Evolutionary conservation across 306 rosid species (phyloP).

Genomic region (Corylus americana): DNA sequence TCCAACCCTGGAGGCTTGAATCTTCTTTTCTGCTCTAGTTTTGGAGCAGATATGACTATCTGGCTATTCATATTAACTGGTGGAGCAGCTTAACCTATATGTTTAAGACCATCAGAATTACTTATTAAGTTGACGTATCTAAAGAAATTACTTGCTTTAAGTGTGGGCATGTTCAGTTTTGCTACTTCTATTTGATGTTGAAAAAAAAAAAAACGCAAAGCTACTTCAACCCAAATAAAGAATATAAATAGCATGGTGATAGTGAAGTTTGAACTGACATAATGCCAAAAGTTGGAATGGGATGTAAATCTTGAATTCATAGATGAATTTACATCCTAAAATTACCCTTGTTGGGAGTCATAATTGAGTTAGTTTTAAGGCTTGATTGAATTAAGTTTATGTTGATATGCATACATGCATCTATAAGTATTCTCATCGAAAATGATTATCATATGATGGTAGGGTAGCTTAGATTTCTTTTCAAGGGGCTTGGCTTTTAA

Average conservation of each 20-base stretch:
- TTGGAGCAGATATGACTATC: background rate
- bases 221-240: background rate
- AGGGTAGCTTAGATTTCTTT: background rate
- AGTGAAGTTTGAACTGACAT: background rate
- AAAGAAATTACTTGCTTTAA: background rate
- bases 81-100: background rate
- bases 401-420: background rate
- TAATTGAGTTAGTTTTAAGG: background rate
- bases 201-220: background rate
- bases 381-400: background rate
- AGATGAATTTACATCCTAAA: background rate
- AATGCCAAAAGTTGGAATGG: background rate
- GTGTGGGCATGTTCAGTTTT: background rate
- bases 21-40: background rate
- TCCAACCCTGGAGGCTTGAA: background rate
- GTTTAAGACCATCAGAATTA: background rate
- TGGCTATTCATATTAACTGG: background rate
- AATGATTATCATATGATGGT: background rate
- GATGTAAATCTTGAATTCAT: background rate
- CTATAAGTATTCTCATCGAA: background rate
- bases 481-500: background rate
- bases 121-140: too few species aligned
- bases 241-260: background rate
- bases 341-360: background rate
- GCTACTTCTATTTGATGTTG: background rate